Percentiles rank a stretch among this genome's conserved stretches.
Evolutionary conservation across 805 yeast species (phyloP).

Genomic region (Candida sakaeoensis): DNA sequence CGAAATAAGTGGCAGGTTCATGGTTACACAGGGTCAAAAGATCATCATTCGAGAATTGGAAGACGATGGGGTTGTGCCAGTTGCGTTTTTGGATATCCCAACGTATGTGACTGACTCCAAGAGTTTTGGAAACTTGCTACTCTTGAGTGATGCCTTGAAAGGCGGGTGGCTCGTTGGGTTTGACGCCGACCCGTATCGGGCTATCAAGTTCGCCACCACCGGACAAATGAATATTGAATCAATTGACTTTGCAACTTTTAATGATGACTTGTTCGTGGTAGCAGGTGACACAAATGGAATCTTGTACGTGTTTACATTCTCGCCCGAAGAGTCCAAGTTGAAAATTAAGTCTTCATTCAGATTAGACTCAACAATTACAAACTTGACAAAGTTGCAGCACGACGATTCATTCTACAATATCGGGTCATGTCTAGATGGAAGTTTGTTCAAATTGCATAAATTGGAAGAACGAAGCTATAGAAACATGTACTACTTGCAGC

Average conservation of each 20-base stretch:
- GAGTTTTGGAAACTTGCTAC: slow-evolving; percentile 74
- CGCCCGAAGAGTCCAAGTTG: slow-evolving; percentile 84
- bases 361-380: slow-evolving; percentile 57
- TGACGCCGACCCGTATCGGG: slow-evolving; percentile 91
- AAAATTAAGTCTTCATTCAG: slow-evolving; percentile 69
- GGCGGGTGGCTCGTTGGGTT: slow-evolving; percentile 81
- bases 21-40: slow-evolving; percentile 85
- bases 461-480: slow-evolving; percentile 72
- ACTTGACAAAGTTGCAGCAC: slow-evolving; percentile 42
- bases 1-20: slow-evolving; percentile 78
- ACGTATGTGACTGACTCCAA: slow-evolving; percentile 76
- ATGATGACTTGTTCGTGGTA: slow-evolving; percentile 63
- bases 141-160: slow-evolving; percentile 77
- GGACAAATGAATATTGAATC: slow-evolving; percentile 58
- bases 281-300: slow-evolving; percentile 66
- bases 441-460: slow-evolving; percentile 70
- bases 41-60: slow-evolving; percentile 75
- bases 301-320: slow-evolving; percentile 75
- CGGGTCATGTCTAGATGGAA: slow-evolving; percentile 79
- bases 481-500: slow-evolving; percentile 79
- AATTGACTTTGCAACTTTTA: slow-evolving; percentile 73
- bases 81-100: slow-evolving; percentile 87
- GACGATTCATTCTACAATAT: slow-evolving; percentile 45
- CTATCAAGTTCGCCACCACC: slow-evolving; percentile 69
- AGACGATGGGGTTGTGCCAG: slow-evolving; percentile 87